Base-by-base conservation (phyloP, 2,329 filamentous ascomycete species). In the Diaporthe aspalathi region DNA sequence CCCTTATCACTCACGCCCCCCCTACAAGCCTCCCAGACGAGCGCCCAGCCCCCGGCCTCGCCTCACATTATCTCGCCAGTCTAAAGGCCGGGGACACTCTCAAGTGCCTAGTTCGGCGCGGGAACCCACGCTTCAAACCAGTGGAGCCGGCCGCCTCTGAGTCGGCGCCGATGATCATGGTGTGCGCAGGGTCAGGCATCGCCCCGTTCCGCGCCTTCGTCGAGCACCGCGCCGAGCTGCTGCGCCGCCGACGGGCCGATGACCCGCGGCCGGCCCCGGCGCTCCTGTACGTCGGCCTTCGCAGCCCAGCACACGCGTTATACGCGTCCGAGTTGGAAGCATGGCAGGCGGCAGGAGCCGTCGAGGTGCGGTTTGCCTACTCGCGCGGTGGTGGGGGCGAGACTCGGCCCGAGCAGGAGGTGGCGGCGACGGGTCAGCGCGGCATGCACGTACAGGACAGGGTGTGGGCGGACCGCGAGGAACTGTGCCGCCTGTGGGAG, bases 291-390 rank as follows among this genome's bases (percentile, higher is more conserved):
- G 83, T 80, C 65, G 84, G 83, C 14, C 84, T 81, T 73, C 78
- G 83, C 3, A 76, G 76, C 1, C 76, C 76, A 0, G 74, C 79
- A 0, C 82, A 84, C 65, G 83, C 74, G 20, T 69, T 79, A 2
- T 79, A 78, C 72, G 72, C 69, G 16, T 74, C 76, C 0, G 75
- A 79, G 52, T 67, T 79, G 16, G 73, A 71, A n/a, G 56, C 71
- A 40, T 76, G 73, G 75, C 73, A 76, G 62, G 95, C 94, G 72
- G 94, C 96, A 0, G 96, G 96, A 65, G 93, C 98, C 76, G 94
- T 99, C 45, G 49, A 49, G n/a, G 53, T 63, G 32, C 24, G 47
- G 5, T 50, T 54, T 22, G 67, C 60, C 16, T 69, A 62, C 47
- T n/a, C n/a, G n/a, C n/a, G n/a, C n/a, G n/a, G n/a, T n/a, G n/a